Evolutionary conservation across 495 filamentous ascomycete species (phyloP).

Genomic region (Talaromyces liani): DNA sequence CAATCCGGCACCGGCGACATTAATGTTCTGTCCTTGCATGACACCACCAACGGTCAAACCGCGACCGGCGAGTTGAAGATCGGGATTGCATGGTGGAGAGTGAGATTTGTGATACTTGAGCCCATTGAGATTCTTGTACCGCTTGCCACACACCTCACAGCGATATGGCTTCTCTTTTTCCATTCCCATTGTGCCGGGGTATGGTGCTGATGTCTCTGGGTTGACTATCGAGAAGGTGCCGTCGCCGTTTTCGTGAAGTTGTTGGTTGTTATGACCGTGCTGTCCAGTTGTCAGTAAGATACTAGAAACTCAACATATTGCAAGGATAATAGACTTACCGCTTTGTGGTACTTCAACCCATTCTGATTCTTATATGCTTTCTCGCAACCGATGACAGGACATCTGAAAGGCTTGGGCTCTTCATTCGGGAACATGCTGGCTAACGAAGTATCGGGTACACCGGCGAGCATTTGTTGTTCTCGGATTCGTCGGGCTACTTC

Average conservation of each 20-base stretch:
- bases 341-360: constrained; percentile 79
- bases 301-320: background rate
- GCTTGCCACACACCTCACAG: constrained; percentile 93
- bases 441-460: constrained; percentile 47
- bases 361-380: constrained; percentile 99
- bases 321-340: constrained; percentile 40
- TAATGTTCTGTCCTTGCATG: constrained; percentile 46
- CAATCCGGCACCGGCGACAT: constrained; percentile 43
- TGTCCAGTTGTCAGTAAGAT: constrained; percentile 18
- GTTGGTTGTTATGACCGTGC: constrained; percentile 95
- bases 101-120: constrained; percentile 90
- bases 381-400: constrained; percentile 96
- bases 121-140: constrained; percentile 98
- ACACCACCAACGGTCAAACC: constrained; percentile 36
- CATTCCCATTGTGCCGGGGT: constrained; percentile 95
- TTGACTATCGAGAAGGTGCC: constrained; percentile 98
- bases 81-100: constrained; percentile 61
- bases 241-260: constrained; percentile 89
- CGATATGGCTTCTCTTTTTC: constrained; percentile 99
- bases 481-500: constrained; percentile 62
- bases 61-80: constrained; percentile 39
- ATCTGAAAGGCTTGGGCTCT: constrained; percentile 93
- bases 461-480: constrained; percentile 66
- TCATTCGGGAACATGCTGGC: constrained; percentile 41
- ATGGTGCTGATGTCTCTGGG: constrained; percentile 85